phyloP scores from a whole-genome alignment of 805 yeast species.

The Kuraishia piskuri region DNA sequence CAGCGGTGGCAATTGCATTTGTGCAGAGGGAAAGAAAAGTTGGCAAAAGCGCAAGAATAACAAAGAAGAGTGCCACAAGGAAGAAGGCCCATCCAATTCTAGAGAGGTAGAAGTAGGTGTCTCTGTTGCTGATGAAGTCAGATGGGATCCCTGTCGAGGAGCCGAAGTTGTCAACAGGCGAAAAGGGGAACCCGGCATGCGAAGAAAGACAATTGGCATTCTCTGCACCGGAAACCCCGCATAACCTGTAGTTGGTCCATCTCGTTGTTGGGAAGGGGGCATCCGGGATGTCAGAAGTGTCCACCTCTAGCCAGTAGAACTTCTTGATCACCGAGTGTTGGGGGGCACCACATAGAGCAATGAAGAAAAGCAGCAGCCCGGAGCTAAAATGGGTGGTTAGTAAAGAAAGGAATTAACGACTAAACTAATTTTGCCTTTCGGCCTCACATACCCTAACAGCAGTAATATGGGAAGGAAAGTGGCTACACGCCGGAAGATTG shows the following conservation, averaged over 20 bases:
- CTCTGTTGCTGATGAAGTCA: slow-evolving; percentile 36
- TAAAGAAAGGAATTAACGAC: neutral
- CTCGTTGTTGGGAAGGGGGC: slow-evolving; percentile 42
- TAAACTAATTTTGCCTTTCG: no score
- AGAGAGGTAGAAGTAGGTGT: slow-evolving; percentile 55
- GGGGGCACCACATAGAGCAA: slow-evolving; percentile 58
- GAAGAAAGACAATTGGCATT: slow-evolving; percentile 43
- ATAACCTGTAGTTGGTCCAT: slow-evolving; percentile 77
- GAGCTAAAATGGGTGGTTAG: slow-evolving; percentile 22
- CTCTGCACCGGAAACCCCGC: slow-evolving; percentile 21
- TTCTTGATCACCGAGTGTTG: slow-evolving; percentile 38
- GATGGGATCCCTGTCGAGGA: slow-evolving; percentile 44
- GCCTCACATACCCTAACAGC: neutral
- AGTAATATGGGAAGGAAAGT: neutral
- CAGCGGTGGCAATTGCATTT: slow-evolving; percentile 29
- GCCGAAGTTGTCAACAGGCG: slow-evolving; percentile 70
- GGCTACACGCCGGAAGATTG: neutral
- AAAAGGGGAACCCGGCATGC: slow-evolving; percentile 75
- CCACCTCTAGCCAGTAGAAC: slow-evolving; percentile 77
- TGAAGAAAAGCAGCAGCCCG: slow-evolving; percentile 46
- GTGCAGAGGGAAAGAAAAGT: neutral
- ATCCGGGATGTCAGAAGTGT: slow-evolving; percentile 45
- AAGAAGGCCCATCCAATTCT: slow-evolving; percentile 63
- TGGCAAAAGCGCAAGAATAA: slow-evolving; percentile 33
- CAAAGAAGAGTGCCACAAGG: slow-evolving; percentile 47